A percentile compares a stretch with the other conserved stretches of the same genome.
phyloP scores from a whole-genome alignment of 805 yeast species.

The Candida incommunis region DNA sequence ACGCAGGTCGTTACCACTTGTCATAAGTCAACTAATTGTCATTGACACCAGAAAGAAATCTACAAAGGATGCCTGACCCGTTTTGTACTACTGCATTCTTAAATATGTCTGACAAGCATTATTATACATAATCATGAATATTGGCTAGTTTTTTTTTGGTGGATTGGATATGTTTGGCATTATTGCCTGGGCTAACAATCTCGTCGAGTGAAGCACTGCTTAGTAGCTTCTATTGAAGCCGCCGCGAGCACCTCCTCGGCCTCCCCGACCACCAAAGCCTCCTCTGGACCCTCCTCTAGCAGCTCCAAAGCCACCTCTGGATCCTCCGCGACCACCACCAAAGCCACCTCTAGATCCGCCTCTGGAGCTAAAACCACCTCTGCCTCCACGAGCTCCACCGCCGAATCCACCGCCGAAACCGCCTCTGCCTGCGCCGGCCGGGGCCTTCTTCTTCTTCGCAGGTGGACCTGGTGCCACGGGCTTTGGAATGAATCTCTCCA shows the following conservation, averaged over 20 bases:
- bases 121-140: not conserved
- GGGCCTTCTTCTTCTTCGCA: conserved; percentile 41
- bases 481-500: conserved; percentile 94
- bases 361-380: conserved; percentile 32
- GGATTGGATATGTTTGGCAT: too few species aligned
- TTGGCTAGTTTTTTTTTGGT: too few species aligned
- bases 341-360: conserved; percentile 26
- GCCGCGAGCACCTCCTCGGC: conserved; percentile 20
- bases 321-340: conserved; percentile 34
- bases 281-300: conserved; percentile 20
- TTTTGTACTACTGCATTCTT: too few species aligned
- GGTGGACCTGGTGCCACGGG: conserved; percentile 30
- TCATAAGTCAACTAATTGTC: too few species aligned
- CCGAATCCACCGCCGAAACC: conserved; percentile 31
- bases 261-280: conserved; percentile 18
- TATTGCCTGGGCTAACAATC: too few species aligned
- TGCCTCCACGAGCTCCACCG: conserved; percentile 28
- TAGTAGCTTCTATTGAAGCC: too few species aligned
- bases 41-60: too few species aligned
- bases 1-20: too few species aligned
- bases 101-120: too few species aligned
- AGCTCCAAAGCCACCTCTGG: conserved; percentile 31
- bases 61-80: too few species aligned
- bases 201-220: too few species aligned
- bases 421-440: conserved; percentile 59